A percentile compares a stretch with the other conserved stretches of the same genome.
phyloP scores from a whole-genome alignment of 495 filamentous ascomycete species.

The Melanomma pulvis-pyrius region DNA sequence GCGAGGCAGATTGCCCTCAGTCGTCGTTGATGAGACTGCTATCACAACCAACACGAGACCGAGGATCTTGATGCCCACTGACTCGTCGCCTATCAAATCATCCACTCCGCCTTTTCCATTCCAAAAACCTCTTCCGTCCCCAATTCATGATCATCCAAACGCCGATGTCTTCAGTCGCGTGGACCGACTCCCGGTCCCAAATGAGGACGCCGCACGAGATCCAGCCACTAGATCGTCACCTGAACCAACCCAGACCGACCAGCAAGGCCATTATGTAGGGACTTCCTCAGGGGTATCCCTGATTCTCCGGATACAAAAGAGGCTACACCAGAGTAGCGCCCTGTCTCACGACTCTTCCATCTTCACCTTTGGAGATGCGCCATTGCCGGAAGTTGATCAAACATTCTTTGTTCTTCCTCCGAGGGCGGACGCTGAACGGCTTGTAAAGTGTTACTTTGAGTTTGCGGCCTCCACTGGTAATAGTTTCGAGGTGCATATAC shows the following conservation, averaged over 20 bases:
- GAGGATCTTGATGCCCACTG: conserved; percentile 4
- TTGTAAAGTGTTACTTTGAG: conserved; percentile 46
- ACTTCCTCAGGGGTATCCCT: conserved; percentile 25
- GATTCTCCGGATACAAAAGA: conserved; percentile 25
- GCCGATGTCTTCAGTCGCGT: neutral
- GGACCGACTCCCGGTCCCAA: conserved; percentile 15
- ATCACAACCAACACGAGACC: conserved; percentile 6
- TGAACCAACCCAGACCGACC: conserved; percentile 23
- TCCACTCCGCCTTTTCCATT: conserved; percentile 2
- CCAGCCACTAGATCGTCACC: conserved; percentile 19
- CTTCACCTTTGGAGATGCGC: conserved; percentile 33
- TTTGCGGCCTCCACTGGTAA: conserved; percentile 45
- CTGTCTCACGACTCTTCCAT: conserved; percentile 29
- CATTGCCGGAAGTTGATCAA: conserved; percentile 21
- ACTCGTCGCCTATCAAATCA: conserved; percentile 3
- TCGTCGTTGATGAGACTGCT: conserved; percentile 25
- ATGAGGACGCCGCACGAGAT: conserved; percentile 1
- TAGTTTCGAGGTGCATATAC: no score
- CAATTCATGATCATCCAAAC: conserved; percentile 1
- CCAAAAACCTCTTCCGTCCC: neutral
- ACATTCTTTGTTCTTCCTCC: conserved; percentile 31
- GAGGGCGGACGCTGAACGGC: conserved; percentile 31
- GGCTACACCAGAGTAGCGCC: conserved; percentile 20
- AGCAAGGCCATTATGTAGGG: conserved; percentile 31
- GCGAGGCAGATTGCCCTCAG: conserved; percentile 25